Base-by-base conservation (phyloP, 208 protist genomes). In the Leishmania martiniquensis region DNA sequence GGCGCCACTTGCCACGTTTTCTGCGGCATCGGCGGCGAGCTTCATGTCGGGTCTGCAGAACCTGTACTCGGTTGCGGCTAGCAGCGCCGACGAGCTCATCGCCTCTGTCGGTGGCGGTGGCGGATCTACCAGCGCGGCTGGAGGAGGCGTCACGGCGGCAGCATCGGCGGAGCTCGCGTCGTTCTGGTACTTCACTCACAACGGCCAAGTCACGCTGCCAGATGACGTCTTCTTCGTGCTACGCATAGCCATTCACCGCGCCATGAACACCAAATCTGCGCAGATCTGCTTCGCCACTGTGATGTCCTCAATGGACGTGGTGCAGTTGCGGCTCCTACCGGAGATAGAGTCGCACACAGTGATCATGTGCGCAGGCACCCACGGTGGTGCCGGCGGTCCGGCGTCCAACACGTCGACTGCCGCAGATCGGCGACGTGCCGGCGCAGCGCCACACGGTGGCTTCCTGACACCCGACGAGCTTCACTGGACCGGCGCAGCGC, bases 141-240 rank as follows among this genome's bases (percentile, higher is more conserved):
- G 65, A 29, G 73, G 47, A 51, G 73, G 67, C 44, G 60, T 32
- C 67, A 60, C 39, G 25, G 60, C 39, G 45, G 76, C 52, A 55
- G 75, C 51, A 10, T 72, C 81, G 47, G 65, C 49, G 49, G 60
- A 85, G 55, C 54, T 76, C 15, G 79, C 80, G 17, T 72, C 84
- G 17, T 44, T 78, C 47, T 80, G 75, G 71, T 87, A 89, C 69
- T 87, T 81, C 75, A 83, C 74, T 44, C 76, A 84, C 78, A 81
- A 68, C 57, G 82, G 80, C 13, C 51, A 80, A 5, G 85, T 95
- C 63, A 94, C 90, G 34, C 77, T 97, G 37, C 74, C 88, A 0
- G 93, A 97, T 49, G 93, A 97, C 73, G 83, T 95, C 51, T 97
- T 97, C 76, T 97, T 92, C 74, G 90, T 97, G 55, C 71, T 97